phyloP scores from a whole-genome alignment of 2,329 filamentous ascomycete species.

The Coniochaeta ligniaria region DNA sequence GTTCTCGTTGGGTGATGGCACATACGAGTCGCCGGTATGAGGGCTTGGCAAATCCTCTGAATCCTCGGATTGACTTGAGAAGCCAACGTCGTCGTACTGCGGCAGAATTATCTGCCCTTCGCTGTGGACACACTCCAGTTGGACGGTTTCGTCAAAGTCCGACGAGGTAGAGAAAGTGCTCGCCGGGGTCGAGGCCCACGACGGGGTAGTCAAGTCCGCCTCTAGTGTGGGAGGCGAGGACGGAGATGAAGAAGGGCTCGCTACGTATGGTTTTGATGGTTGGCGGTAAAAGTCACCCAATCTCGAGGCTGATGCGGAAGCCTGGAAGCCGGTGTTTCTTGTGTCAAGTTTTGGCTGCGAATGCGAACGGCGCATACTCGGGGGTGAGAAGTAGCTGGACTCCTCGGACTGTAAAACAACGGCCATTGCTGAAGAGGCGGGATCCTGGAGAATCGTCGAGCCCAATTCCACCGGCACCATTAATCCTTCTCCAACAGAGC shows the following conservation, averaged over 20 bases:
- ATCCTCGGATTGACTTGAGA: slow-evolving; percentile 35
- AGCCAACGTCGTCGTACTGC: slow-evolving; percentile 37
- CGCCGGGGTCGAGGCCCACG: slow-evolving; percentile 55
- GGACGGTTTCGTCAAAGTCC: slow-evolving; percentile 40
- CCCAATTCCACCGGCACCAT: slow-evolving; percentile 16
- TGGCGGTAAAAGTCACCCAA: slow-evolving; percentile 39
- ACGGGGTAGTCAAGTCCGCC: slow-evolving; percentile 46
- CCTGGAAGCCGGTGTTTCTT: slow-evolving; percentile 31
- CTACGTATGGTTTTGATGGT: slow-evolving; percentile 34
- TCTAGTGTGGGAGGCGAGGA: slow-evolving; percentile 48
- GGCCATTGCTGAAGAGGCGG: slow-evolving; percentile 34
- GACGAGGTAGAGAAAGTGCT: slow-evolving; percentile 52
- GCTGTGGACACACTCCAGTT: slow-evolving; percentile 35
- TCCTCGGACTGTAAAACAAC: slow-evolving; percentile 52
- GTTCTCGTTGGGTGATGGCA: slow-evolving; percentile 45
- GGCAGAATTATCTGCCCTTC: slow-evolving; percentile 41
- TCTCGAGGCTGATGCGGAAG: slow-evolving; percentile 37
- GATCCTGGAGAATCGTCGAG: slow-evolving; percentile 14
- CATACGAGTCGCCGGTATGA: slow-evolving; percentile 40
- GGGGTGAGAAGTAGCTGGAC: slow-evolving; percentile 43
- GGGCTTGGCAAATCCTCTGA: slow-evolving; percentile 45
- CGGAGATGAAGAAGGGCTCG: slow-evolving; percentile 44
- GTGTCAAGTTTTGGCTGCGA: slow-evolving; percentile 44
- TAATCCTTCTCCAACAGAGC: slow-evolving; percentile 18
- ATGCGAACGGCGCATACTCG: slow-evolving; percentile 50